phyloP scores from a whole-genome alignment of 768 basidiomycete species.

The Dioszegia crocea region DNA sequence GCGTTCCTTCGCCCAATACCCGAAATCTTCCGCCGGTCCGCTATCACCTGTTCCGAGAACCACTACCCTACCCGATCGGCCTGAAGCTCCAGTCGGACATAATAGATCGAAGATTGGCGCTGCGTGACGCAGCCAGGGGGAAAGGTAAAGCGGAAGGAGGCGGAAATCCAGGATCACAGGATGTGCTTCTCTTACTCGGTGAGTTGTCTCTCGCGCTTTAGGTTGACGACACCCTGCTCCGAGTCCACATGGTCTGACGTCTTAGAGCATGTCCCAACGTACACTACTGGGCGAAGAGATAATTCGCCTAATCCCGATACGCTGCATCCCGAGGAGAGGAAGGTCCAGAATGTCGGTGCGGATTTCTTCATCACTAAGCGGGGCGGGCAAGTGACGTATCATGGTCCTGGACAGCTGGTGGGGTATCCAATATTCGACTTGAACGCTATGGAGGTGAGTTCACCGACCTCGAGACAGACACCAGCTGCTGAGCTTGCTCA shows the following conservation, averaged over 20 bases:
- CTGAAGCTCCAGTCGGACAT: conserved; percentile 51
- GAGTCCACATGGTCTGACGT: not conserved
- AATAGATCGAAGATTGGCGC: conserved; percentile 30
- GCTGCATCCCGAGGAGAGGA: conserved; percentile 59
- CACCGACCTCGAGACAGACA: too few species aligned
- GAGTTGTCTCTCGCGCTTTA: not conserved
- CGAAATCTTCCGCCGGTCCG: conserved; percentile 23
- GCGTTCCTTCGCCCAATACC: not conserved
- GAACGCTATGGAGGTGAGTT: conserved; percentile 66
- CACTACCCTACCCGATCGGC: conserved; percentile 64
- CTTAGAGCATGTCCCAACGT: conserved; percentile 82
- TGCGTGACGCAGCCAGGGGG: conserved; percentile 13
- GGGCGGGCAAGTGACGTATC: conserved; percentile 93
- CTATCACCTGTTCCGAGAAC: conserved; percentile 72
- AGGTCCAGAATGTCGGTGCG: conserved; percentile 73
- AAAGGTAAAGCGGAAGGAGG: conserved; percentile 18
- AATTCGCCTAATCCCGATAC: conserved; percentile 51
- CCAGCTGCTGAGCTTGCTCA: too few species aligned
- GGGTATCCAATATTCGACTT: conserved; percentile 93
- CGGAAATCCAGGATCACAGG: too few species aligned
- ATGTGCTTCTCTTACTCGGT: conserved; percentile 49
- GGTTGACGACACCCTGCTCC: not conserved
- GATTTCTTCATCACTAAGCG: conserved; percentile 77
- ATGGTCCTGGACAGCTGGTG: conserved; percentile 94
- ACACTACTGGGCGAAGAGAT: conserved; percentile 89